Percentiles rank a stretch among this genome's conserved stretches.
phyloP scores from a whole-genome alignment of 2,329 filamentous ascomycete species.

The Ophiosphaerella herpotricha region DNA sequence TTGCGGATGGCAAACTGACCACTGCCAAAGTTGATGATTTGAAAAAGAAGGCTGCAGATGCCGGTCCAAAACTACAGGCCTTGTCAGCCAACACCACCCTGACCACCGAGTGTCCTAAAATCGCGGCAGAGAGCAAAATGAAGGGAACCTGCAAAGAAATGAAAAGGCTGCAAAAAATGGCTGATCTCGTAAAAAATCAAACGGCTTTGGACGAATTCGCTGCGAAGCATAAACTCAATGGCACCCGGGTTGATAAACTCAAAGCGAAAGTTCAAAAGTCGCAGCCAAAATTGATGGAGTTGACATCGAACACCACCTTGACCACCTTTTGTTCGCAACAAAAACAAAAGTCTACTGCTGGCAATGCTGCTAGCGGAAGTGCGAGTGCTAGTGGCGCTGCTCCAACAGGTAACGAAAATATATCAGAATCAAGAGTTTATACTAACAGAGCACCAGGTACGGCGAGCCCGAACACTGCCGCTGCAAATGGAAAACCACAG shows the following conservation, averaged over 20 bases:
- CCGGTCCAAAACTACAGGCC: conserved; percentile 23
- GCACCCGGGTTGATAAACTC: conserved; percentile 24
- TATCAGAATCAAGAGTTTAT: not conserved
- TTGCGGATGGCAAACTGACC: conserved; percentile 31
- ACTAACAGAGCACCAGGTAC: not conserved
- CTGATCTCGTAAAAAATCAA: conserved; percentile 27
- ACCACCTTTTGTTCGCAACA: conserved; percentile 23
- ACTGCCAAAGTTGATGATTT: conserved; percentile 24
- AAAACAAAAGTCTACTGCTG: conserved; percentile 20
- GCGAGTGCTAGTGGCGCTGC: not conserved
- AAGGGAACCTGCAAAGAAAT: conserved; percentile 28
- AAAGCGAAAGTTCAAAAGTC: conserved; percentile 27
- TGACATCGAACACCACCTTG: conserved; percentile 36
- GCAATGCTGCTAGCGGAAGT: not conserved
- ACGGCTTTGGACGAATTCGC: conserved; percentile 30
- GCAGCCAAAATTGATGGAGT: conserved; percentile 22
- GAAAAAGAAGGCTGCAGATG: conserved; percentile 33
- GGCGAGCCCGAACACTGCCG: not conserved
- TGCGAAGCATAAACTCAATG: conserved; percentile 26
- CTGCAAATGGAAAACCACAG: not conserved
- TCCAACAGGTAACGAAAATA: too few relatives aligned
- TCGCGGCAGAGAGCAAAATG: conserved; percentile 27
- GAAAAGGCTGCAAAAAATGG: conserved; percentile 25
- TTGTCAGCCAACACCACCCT: conserved; percentile 34
- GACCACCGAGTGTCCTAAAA: conserved; percentile 27